phyloP scores from a whole-genome alignment of 768 basidiomycete species.

The Phaffia tasmanica region DNA sequence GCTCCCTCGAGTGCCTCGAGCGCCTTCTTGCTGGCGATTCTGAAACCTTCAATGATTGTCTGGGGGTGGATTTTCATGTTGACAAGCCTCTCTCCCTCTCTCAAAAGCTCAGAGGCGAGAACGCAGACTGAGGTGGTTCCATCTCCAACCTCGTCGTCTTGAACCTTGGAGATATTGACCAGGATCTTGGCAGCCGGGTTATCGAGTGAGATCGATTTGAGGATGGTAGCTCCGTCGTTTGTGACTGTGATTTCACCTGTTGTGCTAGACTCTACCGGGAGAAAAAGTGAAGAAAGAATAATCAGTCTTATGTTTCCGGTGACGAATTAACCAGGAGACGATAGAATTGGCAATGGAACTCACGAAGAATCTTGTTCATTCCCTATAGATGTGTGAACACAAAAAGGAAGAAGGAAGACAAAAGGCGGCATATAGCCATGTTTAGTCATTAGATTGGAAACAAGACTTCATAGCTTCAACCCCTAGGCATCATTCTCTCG shows the following conservation, averaged over 20 bases:
- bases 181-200: conserved; percentile 98
- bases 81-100: conserved; percentile 93
- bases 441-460: background rate
- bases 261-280: conserved; percentile 45
- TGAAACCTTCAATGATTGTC: conserved; percentile 92
- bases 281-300: background rate
- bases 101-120: conserved; percentile 73
- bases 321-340: background rate
- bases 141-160: conserved; percentile 98
- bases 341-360: conserved; percentile 10
- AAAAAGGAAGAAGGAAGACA: background rate
- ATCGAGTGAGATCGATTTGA: conserved; percentile 93
- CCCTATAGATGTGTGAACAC: conserved; percentile 40
- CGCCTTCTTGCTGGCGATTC: conserved; percentile 77
- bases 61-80: conserved; percentile 87
- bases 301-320: background rate
- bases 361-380: conserved; percentile 96
- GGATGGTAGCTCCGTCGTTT: conserved; percentile 96
- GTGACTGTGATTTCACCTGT: conserved; percentile 91
- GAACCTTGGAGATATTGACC: conserved; percentile 99
- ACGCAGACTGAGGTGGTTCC: conserved; percentile 68
- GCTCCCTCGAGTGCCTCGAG: conserved; percentile 70
- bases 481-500: too few species aligned
- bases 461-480: background rate
- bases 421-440: background rate